These are phyloP conservation scores for Rhynchospora pubera DNA, from an alignment of 176 grass and related monocot genomes.

Conservation along the genomic window DNA sequence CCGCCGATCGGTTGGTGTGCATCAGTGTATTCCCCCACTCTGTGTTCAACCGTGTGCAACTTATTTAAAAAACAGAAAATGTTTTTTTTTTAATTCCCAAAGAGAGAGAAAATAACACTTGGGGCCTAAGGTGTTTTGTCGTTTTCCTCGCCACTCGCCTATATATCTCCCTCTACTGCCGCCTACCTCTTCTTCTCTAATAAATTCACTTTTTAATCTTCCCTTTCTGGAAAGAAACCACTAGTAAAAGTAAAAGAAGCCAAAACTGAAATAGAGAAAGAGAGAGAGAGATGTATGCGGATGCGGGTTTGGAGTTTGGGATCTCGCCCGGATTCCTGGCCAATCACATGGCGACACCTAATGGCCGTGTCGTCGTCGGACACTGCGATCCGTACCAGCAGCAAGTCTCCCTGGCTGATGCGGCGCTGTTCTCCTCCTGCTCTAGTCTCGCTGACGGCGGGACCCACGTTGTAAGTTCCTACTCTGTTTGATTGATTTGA, in stretches of 20 bases:
- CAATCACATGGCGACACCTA: not conserved
- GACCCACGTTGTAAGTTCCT: not conserved
- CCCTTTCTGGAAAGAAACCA: not conserved
- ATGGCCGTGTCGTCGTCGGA: not conserved
- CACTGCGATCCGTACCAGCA: constrained; percentile 2
- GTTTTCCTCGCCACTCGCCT: not conserved
- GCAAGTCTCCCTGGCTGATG: not conserved
- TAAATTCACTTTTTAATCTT: not conserved
- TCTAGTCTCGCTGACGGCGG: not conserved
- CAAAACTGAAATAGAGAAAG: not conserved
- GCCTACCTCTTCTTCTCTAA: not conserved
- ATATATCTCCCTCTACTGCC: constrained; percentile 15
- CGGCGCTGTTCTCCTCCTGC: not conserved
- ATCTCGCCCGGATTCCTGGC: not conserved
- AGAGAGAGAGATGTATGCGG: constrained; percentile 13
- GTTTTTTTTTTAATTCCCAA: not conserved
- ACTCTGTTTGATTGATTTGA: not conserved
- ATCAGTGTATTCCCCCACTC: not conserved
- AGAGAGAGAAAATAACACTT: not conserved
- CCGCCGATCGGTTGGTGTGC: not conserved
- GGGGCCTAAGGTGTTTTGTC: constrained; percentile 1
- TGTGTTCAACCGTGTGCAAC: not conserved
- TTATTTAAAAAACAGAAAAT: not conserved
- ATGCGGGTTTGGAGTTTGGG: constrained; percentile 10
- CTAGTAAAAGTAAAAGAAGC: not conserved